Evolutionary conservation across 2,329 filamentous ascomycete genomes (phyloP).

Genomic region (Purpureocillium takamizusanense): DNA sequence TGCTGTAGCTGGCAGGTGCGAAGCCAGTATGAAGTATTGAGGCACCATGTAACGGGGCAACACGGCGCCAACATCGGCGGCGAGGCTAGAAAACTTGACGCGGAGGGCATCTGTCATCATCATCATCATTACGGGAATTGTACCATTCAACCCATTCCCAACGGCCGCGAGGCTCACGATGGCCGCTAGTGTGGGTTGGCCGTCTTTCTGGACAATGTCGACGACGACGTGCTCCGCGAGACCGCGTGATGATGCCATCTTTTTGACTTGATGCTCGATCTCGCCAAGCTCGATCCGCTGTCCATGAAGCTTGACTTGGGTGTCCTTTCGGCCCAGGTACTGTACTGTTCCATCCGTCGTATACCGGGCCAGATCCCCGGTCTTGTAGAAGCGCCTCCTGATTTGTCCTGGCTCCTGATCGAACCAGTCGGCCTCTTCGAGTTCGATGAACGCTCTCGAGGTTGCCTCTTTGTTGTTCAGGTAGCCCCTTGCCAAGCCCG

Average conservation of each 20-base stretch:
- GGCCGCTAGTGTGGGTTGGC: neutral
- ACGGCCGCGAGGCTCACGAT: conserved; percentile 1
- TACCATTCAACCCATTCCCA: neutral
- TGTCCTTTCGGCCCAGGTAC: neutral
- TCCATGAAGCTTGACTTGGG: conserved; percentile 8
- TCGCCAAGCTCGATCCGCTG: conserved; percentile 13
- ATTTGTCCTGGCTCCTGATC: conserved; percentile 9
- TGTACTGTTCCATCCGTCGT: neutral
- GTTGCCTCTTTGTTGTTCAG: conserved; percentile 25
- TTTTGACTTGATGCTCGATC: conserved; percentile 7
- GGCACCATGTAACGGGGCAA: conserved; percentile 30
- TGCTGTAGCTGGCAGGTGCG: conserved; percentile 21
- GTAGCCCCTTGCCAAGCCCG: conserved; percentile 36
- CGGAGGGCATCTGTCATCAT: neutral
- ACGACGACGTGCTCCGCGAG: conserved; percentile 3
- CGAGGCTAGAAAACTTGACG: neutral
- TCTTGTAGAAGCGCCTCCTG: conserved; percentile 14
- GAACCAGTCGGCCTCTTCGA: conserved; percentile 8
- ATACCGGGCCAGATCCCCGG: conserved; percentile 7
- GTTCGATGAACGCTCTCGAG: conserved; percentile 14
- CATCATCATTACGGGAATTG: neutral
- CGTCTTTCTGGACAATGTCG: conserved; percentile 1
- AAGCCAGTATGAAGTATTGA: conserved; percentile 27
- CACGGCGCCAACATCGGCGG: conserved; percentile 1
- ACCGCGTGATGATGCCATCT: neutral